Evolutionary conservation across 768 basidiomycete species (phyloP), one percentile per base, ranked within the genome.

Genomic region (Daedaleopsis sinensis): DNA sequence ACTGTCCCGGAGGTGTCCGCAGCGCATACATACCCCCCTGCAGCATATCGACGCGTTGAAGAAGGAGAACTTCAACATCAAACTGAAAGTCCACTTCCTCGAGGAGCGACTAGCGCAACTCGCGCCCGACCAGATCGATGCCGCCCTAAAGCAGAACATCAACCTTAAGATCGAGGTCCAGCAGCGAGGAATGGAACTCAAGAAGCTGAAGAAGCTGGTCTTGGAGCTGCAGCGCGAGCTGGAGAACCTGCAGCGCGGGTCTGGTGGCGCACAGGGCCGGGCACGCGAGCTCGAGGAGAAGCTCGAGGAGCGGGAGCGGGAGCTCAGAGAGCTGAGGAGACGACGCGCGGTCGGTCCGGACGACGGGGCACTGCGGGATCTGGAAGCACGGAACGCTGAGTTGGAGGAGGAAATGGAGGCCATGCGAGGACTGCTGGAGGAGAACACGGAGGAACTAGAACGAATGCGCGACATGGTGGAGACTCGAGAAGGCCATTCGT

Each of bases 41-140:
- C 55, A 98, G 96, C 92, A 96, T 73, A 93, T 97, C 71, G 94
- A 98, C 76, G 88, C 87, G 63, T 85, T 95, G 69, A 95, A 96
- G 79, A 97, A 96, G 73, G 96, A 98, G 73, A 96, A 96, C 80
- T 98, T 98, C 74, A 90, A 89, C 70, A 88, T 99, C 72, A 97
- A 98, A 74, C 84, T 98, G 54, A 92, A 94, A 60, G 92, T 98
- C 3, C 94, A 97, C 71, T 96, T 97, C 72, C 84, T 97, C 46
- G 93, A 98, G 74, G 94, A 98, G 69, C 89, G 93, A 48, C 83
- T 99, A 16, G 90, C 90, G 2, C 87, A 93, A 68, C 86, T 95
- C 51, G 91, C 92, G 0, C 94, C 94, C 0, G 94, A 96, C 72
- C 91, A 97, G 70, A 91, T 96, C 72, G 91, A 97, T 69, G 90